Percentiles rank a stretch among this genome's conserved stretches.
phyloP scores from a whole-genome alignment of 495 filamentous ascomycete genomes.

The Staphylotrichum tortipilum region DNA sequence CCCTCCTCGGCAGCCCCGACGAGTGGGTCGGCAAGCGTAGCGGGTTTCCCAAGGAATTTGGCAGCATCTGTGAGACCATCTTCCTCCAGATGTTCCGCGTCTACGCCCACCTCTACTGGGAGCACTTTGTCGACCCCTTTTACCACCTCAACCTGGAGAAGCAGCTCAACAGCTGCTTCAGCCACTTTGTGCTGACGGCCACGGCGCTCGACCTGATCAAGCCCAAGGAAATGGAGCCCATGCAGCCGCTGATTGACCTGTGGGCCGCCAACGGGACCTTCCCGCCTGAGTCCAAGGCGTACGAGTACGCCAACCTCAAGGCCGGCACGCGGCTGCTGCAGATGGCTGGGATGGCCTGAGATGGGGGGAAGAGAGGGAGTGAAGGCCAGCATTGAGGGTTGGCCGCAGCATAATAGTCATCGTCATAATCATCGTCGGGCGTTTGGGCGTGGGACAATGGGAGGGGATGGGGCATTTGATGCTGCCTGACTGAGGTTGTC shows the following conservation, averaged over 20 bases:
- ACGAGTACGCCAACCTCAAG: constrained; percentile 46
- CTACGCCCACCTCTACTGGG: constrained; percentile 85
- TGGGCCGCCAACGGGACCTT: constrained; percentile 81
- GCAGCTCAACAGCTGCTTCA: constrained; percentile 90
- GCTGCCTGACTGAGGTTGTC: too few species aligned
- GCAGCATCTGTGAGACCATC: constrained; percentile 78
- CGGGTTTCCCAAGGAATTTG: constrained; percentile 79
- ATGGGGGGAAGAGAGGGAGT: neutral
- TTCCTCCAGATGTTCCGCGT: constrained; percentile 97
- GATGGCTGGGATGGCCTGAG: constrained; percentile 30
- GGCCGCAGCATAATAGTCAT: too few species aligned
- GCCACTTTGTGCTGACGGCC: constrained; percentile 83
- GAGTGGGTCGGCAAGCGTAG: constrained; percentile 79
- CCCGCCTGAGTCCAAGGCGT: constrained; percentile 57
- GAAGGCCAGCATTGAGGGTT: neutral
- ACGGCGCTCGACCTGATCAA: constrained; percentile 74
- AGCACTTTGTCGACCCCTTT: constrained; percentile 72
- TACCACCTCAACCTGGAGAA: constrained; percentile 77
- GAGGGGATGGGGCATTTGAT: neutral
- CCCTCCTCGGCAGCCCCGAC: constrained; percentile 51
- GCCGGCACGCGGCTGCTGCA: constrained; percentile 37
- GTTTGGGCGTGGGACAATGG: neutral
- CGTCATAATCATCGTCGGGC: constrained; percentile 9
- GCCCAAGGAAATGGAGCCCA: constrained; percentile 80
- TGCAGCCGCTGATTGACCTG: constrained; percentile 84